A percentile compares a stretch with the other conserved stretches of the same genome.
These are phyloP conservation scores for Cucumis sativus DNA, from an alignment of 306 rosid species.

Conservation along the genomic window Cucumber_9930_V3 NC_026656.2:11158501-11159000, in stretches of 20 bases:
- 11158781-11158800: neutral
- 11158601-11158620: neutral
- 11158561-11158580: neutral
- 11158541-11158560: neutral
- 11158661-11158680: neutral
- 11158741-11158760: neutral
- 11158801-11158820: conserved; percentile 8
- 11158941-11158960: neutral
- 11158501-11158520: neutral
- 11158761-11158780: neutral
- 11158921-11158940: conserved; percentile 8
- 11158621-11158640: neutral
- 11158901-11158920: conserved; percentile 17
- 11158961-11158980: neutral
- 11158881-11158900: neutral
- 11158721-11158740: neutral
- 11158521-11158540: neutral
- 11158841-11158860: conserved; percentile 10
- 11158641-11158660: neutral
- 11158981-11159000: neutral
- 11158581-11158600: neutral
- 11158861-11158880: conserved; percentile 7
- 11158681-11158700: neutral
- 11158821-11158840: conserved; percentile 9
- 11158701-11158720: neutral